A percentile compares a stretch with the other conserved stretches of the same genome.
These are phyloP conservation scores for Galeopsis tetrahit DNA, from an alignment of 257 asterid genomes.

Conservation along the genomic window DNA sequence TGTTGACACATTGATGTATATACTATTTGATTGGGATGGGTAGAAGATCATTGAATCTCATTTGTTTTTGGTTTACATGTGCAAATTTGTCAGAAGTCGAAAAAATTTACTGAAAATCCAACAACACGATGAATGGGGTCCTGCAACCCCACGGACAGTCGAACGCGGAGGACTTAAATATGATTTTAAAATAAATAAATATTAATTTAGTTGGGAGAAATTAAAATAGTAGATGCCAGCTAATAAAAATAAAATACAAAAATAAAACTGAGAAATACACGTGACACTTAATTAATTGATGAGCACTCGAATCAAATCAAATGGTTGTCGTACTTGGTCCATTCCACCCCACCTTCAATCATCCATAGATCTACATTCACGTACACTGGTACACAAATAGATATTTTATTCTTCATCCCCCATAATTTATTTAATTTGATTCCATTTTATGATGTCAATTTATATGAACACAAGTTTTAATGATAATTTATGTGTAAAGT, in stretches of 20 bases:
- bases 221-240: slow-evolving; percentile 39
- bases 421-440: too few relatives aligned
- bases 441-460: too few relatives aligned
- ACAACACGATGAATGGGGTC: background rate
- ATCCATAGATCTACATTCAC: slow-evolving; percentile 12
- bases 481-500: too few relatives aligned
- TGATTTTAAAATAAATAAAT: background rate
- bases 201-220: background rate
- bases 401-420: background rate
- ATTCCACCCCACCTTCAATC: slow-evolving; percentile 31
- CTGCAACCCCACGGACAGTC: slow-evolving; percentile 19
- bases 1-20: background rate
- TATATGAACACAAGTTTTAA: too few relatives aligned
- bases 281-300: slow-evolving; percentile 43
- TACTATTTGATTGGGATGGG: background rate
- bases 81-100: background rate
- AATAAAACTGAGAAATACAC: slow-evolving; percentile 40
- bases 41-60: background rate
- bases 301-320: slow-evolving; percentile 48
- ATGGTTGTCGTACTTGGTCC: slow-evolving; percentile 35
- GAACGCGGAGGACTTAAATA: background rate
- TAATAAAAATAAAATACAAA: background rate
- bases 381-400: background rate
- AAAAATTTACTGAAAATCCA: background rate
- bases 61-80: background rate